Conservation (phyloP, 352 stramenopile genomes). For the Thraustochytrium sp. region DNA sequence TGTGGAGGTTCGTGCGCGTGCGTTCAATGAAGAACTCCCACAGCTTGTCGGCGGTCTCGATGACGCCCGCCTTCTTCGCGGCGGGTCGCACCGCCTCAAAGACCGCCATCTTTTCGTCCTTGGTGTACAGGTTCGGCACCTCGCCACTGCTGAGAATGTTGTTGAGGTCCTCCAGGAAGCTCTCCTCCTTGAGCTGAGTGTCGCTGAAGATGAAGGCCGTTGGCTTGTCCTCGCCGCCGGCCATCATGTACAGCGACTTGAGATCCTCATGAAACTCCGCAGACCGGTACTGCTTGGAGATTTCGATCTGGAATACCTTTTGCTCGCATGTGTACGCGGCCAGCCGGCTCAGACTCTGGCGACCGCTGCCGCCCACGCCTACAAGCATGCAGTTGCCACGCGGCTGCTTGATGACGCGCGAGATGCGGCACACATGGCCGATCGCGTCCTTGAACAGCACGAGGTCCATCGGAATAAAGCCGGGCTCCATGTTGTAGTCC, state of each 20-base stretch:
- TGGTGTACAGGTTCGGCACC: slow-evolving; percentile 81
- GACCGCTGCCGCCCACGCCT: slow-evolving; percentile 82
- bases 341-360: slow-evolving; percentile 81
- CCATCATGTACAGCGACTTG: slow-evolving; percentile 79
- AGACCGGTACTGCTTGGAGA: slow-evolving; percentile 84
- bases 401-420: slow-evolving; percentile 83
- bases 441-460: slow-evolving; percentile 91
- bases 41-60: slow-evolving; percentile 82
- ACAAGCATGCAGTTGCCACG: slow-evolving; percentile 84
- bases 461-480: slow-evolving; percentile 85
- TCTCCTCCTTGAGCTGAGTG: slow-evolving; percentile 85
- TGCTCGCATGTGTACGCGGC: slow-evolving; percentile 83
- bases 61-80: slow-evolving; percentile 72
- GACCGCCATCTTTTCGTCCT: slow-evolving; percentile 79
- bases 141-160: slow-evolving; percentile 91
- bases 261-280: slow-evolving; percentile 84
- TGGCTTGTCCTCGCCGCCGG: slow-evolving; percentile 65
- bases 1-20: slow-evolving; percentile 81
- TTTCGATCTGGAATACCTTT: slow-evolving; percentile 85
- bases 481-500: slow-evolving; percentile 78
- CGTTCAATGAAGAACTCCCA: slow-evolving; percentile 87
- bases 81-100: slow-evolving; percentile 71
- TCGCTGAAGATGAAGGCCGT: slow-evolving; percentile 92
- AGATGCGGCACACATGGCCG: slow-evolving; percentile 78
- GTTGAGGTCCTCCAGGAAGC: slow-evolving; percentile 91